A percentile compares a stretch with the other conserved stretches of the same genome.
Evolutionary conservation across 2,329 filamentous ascomycete genomes (phyloP).

Genomic region (Arthrobotrys sphaeroides): DNA sequence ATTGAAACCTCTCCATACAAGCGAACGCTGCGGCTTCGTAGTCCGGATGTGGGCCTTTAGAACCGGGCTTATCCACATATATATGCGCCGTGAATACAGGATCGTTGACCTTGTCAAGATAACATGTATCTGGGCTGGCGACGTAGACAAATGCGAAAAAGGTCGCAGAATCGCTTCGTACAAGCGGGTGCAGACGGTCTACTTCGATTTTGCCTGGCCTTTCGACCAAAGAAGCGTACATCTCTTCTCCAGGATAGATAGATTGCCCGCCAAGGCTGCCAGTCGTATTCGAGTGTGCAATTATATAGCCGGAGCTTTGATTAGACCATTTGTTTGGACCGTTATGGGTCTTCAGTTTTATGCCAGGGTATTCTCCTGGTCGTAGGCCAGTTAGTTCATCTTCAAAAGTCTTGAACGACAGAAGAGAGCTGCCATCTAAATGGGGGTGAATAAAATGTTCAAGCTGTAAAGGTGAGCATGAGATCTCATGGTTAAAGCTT

Average conservation of each 20-base stretch:
- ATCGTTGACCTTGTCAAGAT: neutral
- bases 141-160: neutral
- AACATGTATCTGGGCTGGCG: neutral
- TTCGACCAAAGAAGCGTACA: too few relatives aligned
- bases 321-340: slow-evolving; percentile 15
- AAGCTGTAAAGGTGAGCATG: slow-evolving; percentile 2
- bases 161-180: neutral
- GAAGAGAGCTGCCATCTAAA: neutral
- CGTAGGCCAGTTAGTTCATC: too few relatives aligned
- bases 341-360: slow-evolving; percentile 3
- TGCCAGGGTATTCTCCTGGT: neutral
- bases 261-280: too few relatives aligned
- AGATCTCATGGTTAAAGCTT: slow-evolving; percentile 1
- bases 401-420: neutral
- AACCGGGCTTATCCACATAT: neutral
- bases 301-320: neutral
- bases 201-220: neutral
- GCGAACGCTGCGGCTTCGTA: slow-evolving; percentile 1
- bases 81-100: neutral
- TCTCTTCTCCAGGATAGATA: neutral
- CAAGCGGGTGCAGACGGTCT: neutral
- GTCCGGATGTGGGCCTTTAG: neutral
- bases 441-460: neutral
- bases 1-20: slow-evolving; percentile 12
- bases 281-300: neutral